phyloP scores from a whole-genome alignment of 805 yeast species.

The Trichomonascus vanleenenianus region DNA sequence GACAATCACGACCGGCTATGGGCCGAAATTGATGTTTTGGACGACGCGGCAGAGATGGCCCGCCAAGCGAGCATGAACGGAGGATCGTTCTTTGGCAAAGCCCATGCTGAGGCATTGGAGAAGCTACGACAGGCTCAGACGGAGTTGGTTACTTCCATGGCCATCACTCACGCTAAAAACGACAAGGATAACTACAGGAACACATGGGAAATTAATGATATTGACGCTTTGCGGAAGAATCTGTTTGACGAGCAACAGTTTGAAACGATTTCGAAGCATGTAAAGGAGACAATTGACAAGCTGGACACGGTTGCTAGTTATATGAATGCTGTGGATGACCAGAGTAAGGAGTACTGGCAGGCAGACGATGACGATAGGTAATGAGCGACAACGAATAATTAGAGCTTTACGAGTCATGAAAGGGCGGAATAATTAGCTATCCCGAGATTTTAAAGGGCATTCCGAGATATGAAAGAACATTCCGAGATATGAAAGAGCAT shows the following conservation, averaged over 20 bases:
- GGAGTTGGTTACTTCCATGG: slow-evolving; percentile 36
- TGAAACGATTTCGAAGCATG: slow-evolving; percentile 41
- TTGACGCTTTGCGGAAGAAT: slow-evolving; percentile 29
- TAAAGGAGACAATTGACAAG: slow-evolving; percentile 40
- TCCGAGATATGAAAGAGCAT: too few relatives aligned
- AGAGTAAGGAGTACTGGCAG: slow-evolving; percentile 25
- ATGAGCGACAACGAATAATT: too few relatives aligned
- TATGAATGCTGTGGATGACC: slow-evolving; percentile 29
- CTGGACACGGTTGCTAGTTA: slow-evolving; percentile 45
- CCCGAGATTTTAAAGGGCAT: too few relatives aligned
- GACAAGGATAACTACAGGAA: slow-evolving; percentile 21
- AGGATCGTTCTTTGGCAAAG: slow-evolving; percentile 30
- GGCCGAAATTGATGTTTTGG: slow-evolving; percentile 81
- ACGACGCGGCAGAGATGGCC: slow-evolving; percentile 64
- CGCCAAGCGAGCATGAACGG: slow-evolving; percentile 25
- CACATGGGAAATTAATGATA: slow-evolving; percentile 28
- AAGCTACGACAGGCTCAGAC: slow-evolving; percentile 51
- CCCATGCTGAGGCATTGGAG: slow-evolving; percentile 45
- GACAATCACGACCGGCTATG: slow-evolving; percentile 71
- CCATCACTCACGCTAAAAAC: slow-evolving; percentile 24
- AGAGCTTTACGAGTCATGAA: too few relatives aligned
- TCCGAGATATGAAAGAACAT: too few relatives aligned
- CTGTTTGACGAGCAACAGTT: slow-evolving; percentile 46
- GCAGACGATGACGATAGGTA: not conserved
- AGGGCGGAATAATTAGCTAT: too few relatives aligned